Conservation (phyloP, 1,139 yeast species). For the Kodamaea sp. region DNA sequence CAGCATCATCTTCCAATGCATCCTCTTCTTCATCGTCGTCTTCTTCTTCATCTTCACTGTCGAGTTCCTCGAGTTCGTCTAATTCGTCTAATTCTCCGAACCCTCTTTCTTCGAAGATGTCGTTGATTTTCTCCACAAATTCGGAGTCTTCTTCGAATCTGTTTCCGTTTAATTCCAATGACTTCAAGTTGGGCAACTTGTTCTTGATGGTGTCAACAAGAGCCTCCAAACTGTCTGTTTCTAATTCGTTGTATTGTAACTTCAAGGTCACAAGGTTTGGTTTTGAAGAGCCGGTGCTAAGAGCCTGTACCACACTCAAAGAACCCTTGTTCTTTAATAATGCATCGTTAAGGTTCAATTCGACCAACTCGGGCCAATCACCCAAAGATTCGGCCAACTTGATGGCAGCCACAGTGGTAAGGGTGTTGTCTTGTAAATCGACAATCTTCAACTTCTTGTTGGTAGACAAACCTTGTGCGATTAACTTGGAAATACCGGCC, state of each 20-base stretch:
- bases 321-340: slow-evolving; percentile 80
- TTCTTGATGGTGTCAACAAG: slow-evolving; percentile 54
- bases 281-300: slow-evolving; percentile 38
- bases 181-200: slow-evolving; percentile 61
- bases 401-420: slow-evolving; percentile 73
- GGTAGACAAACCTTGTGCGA: slow-evolving; percentile 67
- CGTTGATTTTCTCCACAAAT: slow-evolving; percentile 35
- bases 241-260: slow-evolving; percentile 89
- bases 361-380: slow-evolving; percentile 53
- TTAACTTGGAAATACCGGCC: slow-evolving; percentile 76
- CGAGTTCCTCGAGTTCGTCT: slow-evolving; percentile 90
- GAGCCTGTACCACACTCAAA: slow-evolving; percentile 49
- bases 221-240: slow-evolving; percentile 58
- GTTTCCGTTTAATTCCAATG: slow-evolving; percentile 89
- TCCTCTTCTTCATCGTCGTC: slow-evolving; percentile 65
- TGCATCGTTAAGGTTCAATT: slow-evolving; percentile 87
- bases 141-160: slow-evolving; percentile 58
- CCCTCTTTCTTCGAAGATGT: slow-evolving; percentile 71
- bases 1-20: slow-evolving; percentile 51
- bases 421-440: slow-evolving; percentile 94
- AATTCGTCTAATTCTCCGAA: slow-evolving; percentile 84
- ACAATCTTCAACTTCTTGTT: slow-evolving; percentile 64
- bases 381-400: slow-evolving; percentile 57
- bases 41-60: slow-evolving; percentile 81
- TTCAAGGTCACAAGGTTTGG: slow-evolving; percentile 56